These are phyloP conservation scores for Neltuma alba DNA, from an alignment of 306 rosid genomes.

Conservation along the genomic window DNA sequence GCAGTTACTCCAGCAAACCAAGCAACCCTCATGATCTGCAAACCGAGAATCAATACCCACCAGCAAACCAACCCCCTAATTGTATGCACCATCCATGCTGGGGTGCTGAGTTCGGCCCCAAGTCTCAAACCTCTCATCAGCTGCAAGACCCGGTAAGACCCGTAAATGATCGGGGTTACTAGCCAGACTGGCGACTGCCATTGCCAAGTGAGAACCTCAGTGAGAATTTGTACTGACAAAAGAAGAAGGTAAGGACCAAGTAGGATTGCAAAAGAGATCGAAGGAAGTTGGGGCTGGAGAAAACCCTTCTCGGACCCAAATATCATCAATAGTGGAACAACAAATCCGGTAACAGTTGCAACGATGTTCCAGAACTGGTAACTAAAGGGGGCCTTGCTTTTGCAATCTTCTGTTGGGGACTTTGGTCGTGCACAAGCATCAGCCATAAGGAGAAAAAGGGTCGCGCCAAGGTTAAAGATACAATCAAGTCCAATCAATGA, in stretches of 20 bases:
- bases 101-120: conserved; percentile 75
- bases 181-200: conserved; percentile 99
- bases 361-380: conserved; percentile 87
- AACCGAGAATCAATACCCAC: conserved; percentile 90
- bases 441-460: conserved; percentile 95
- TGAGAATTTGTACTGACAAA: conserved; percentile 73
- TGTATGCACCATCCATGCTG: conserved; percentile 79
- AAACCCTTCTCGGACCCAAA: conserved; percentile 68
- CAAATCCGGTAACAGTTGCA: conserved; percentile 70
- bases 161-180: conserved; percentile 81
- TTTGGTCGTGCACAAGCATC: conserved; percentile 76
- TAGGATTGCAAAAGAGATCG: conserved; percentile 67
- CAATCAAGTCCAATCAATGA: conserved; percentile 91
- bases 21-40: conserved; percentile 96
- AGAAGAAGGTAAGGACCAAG: conserved; percentile 85
- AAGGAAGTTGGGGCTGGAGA: conserved; percentile 70
- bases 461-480: conserved; percentile 86
- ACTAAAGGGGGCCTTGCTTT: conserved; percentile 83
- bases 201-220: conserved; percentile 89
- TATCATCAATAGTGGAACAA: conserved; percentile 60
- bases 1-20: conserved; percentile 87
- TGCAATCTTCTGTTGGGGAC: conserved; percentile 48
- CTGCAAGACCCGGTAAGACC: conserved; percentile 86
- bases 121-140: conserved; percentile 93
- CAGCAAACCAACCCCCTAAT: conserved; percentile 82